Base-by-base conservation (phyloP, 78 protist genomes). In the Creolimax fragrantissima region DNA sequence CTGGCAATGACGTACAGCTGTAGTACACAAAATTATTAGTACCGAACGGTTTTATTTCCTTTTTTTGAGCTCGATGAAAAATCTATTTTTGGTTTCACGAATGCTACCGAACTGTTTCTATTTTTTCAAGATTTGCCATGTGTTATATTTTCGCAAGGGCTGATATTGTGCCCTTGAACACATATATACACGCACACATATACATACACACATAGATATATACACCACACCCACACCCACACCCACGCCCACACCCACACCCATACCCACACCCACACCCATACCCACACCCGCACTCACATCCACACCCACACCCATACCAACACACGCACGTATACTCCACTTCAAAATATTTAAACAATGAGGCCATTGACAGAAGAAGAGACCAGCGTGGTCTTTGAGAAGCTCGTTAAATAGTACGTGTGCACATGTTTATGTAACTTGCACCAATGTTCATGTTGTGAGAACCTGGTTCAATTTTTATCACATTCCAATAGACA, bases 341-440 rank as follows among this genome's bases (percentile, higher is more conserved):
- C 74, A 58, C 74, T 32, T 58, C 74, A 32, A 58, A 32, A 58
- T 24, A 58, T 58, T 58, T 42, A 5, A 4, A 43, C n/a, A 81
- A 99, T 99, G 99, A 93, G 99, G 81, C 98, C 99, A 0, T 89
- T 99, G 41, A 97, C 99, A 3, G 99, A 98, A 37, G 99, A 98
- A 43, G 99, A 99, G 93, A 96, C 99, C 3, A 96, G 95, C 85
- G 85, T 66, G 35, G 91, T 99, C 45, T 98, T 99, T 90, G 99
- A 97, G 91, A 99, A 99, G 94, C 96, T 99, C 2, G 86, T 96
- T 66, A 97, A 97, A 85, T 99, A 94, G 98, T 58, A 58, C 74
- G 74, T 47, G 74, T 47, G 74, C 11, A 11, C 11, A 11, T 47
- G 74, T 47, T 7, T 47, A 11, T 47, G 74, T 58, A 1, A 1